These are phyloP conservation scores for Cryptomeria japonica DNA, from an alignment of 75 land plant genomes.

Conservation along the genomic window DNA sequence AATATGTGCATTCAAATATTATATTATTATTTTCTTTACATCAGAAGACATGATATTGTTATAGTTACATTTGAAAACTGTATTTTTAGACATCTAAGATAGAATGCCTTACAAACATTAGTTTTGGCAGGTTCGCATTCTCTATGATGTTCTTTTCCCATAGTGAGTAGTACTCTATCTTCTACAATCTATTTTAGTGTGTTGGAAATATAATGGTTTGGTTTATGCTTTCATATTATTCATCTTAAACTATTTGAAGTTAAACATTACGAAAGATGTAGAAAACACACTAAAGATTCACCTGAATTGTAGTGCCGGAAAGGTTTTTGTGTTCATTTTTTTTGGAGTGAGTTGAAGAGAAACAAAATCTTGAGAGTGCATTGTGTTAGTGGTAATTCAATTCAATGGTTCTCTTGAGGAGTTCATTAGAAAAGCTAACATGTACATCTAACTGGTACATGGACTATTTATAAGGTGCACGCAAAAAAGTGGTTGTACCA, in stretches of 20 bases:
- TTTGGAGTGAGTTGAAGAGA: too few species aligned
- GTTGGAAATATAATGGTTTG: not conserved
- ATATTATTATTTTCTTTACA: not conserved
- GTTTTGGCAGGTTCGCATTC: constrained; percentile 80
- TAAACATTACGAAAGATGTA: not conserved
- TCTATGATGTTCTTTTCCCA: constrained; percentile 84
- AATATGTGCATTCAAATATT: not conserved
- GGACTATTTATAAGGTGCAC: too few species aligned
- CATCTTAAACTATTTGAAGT: not conserved
- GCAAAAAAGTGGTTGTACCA: too few species aligned
- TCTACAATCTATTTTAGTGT: not conserved
- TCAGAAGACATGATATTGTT: not conserved
- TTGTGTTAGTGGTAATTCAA: too few species aligned
- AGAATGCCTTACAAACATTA: not conserved
- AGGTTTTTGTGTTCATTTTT: not conserved
- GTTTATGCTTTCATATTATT: not conserved
- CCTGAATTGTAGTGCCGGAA: not conserved
- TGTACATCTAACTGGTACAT: too few species aligned
- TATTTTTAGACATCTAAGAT: not conserved
- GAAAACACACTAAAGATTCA: not conserved
- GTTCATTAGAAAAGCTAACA: too few species aligned
- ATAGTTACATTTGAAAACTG: not conserved
- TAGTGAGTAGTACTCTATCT: constrained; percentile 51
- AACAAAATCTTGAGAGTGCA: too few species aligned
- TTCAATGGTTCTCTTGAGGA: too few species aligned